Conservation (phyloP, 495 filamentous ascomycete species). For the Penicillium dipodomyicola region DNA sequence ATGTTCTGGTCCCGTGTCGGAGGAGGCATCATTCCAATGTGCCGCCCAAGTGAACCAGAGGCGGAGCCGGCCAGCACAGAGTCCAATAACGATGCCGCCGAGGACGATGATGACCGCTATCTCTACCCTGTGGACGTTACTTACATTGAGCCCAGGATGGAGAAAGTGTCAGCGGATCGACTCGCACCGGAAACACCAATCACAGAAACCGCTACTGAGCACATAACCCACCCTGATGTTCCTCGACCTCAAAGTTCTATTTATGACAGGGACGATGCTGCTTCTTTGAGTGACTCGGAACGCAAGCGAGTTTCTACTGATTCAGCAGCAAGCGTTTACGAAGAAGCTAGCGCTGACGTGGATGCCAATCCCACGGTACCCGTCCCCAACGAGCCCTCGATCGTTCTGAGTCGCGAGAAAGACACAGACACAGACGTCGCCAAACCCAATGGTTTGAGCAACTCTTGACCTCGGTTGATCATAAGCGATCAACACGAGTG, state of each 20-base stretch:
- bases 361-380: not conserved
- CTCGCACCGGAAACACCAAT: not conserved
- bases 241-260: conserved; percentile 12
- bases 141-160: conserved; percentile 4
- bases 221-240: not conserved
- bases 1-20: conserved; percentile 97
- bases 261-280: conserved; percentile 12
- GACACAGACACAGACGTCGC: conserved; percentile 1
- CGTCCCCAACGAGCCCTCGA: not conserved
- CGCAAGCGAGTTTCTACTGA: conserved; percentile 20
- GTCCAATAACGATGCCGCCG: not conserved
- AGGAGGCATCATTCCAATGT: conserved; percentile 78
- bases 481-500: conserved; percentile 12
- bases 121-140: conserved; percentile 15
- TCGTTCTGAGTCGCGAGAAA: conserved; percentile 2
- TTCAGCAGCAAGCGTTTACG: conserved; percentile 28
- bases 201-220: not conserved
- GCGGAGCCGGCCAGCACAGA: conserved; percentile 3
- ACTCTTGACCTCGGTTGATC: conserved; percentile 3
- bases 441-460: conserved; percentile 1
- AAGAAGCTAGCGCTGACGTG: conserved; percentile 23
- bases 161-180: conserved; percentile 4
- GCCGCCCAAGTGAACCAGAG: conserved; percentile 18
- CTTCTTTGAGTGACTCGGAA: conserved; percentile 4
- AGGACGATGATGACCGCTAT: conserved; percentile 1